These are phyloP conservation scores for Striga hermonthica DNA, from an alignment of 305 asterid species.

Conservation along the genomic window DNA sequence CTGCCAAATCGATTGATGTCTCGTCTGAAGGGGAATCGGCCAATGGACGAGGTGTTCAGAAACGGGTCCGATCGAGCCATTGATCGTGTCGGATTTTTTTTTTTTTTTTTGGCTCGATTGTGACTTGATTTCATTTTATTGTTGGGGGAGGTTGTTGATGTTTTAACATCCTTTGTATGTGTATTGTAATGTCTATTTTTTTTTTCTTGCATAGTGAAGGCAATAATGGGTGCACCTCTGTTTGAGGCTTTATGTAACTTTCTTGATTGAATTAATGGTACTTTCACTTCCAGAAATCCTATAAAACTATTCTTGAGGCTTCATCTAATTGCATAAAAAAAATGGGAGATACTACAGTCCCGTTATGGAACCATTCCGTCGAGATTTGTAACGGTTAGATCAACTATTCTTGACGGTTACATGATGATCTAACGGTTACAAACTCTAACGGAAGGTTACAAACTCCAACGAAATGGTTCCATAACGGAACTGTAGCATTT, in stretches of 20 bases:
- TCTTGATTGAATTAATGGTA: constrained; percentile 32
- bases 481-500: no score
- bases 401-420: no score
- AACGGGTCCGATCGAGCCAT: constrained; percentile 51
- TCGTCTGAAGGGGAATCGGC: constrained; percentile 73
- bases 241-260: constrained; percentile 24
- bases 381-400: no score
- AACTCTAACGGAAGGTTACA: no score
- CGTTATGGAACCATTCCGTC: no score
- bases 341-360: no score
- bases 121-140: neutral
- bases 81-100: constrained; percentile 31
- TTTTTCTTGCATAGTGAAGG: constrained; percentile 28
- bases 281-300: neutral
- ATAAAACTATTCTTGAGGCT: neutral
- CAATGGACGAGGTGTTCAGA: constrained; percentile 60
- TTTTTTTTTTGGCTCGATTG: neutral
- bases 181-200: constrained; percentile 27
- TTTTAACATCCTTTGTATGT: neutral
- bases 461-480: no score
- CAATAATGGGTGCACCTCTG: constrained; percentile 26
- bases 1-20: constrained; percentile 54
- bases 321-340: neutral
- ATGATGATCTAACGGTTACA: no score
- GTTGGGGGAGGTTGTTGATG: neutral